Conservation (phyloP, 768 basidiomycete species). For the Boletus reticulatus region DNA sequence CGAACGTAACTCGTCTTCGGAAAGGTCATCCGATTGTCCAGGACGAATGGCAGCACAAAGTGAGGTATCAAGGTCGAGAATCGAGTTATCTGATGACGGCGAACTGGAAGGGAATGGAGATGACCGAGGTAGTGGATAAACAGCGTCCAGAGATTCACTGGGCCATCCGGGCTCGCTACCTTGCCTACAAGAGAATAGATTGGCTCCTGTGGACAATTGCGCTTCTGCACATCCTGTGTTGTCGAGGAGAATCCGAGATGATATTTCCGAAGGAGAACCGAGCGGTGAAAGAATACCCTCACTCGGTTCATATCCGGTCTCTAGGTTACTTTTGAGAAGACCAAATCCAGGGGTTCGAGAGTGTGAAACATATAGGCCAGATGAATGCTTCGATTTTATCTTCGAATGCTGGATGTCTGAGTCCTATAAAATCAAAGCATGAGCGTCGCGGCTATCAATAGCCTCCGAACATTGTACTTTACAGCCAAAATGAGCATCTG, state of each 20-base stretch:
- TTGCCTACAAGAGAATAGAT: not conserved
- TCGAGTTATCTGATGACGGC: constrained; percentile 10
- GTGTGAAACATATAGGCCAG: not conserved
- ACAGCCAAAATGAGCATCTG: not conserved
- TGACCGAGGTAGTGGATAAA: constrained; percentile 18
- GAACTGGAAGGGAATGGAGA: constrained; percentile 21
- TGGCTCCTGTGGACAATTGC: not conserved
- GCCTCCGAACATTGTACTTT: constrained; percentile 11
- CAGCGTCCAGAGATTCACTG: not conserved
- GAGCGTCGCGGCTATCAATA: not conserved
- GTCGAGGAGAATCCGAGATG: not conserved
- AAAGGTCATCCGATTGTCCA: not conserved
- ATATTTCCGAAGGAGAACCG: not conserved
- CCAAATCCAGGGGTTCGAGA: not conserved
- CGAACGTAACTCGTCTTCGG: not conserved
- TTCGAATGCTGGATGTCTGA: not conserved
- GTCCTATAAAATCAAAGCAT: constrained; percentile 9
- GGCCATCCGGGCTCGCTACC: not conserved
- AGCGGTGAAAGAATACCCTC: not conserved
- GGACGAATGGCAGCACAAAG: constrained; percentile 3
- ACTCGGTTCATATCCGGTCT: not conserved
- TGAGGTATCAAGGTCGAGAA: constrained; percentile 26
- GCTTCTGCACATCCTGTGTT: constrained; percentile 4
- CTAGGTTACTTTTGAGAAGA: not conserved
- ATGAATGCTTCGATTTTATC: not conserved